phyloP scores from a whole-genome alignment of 1,284 basidiomycete genomes.

The Apiotrichum siamense region DNA sequence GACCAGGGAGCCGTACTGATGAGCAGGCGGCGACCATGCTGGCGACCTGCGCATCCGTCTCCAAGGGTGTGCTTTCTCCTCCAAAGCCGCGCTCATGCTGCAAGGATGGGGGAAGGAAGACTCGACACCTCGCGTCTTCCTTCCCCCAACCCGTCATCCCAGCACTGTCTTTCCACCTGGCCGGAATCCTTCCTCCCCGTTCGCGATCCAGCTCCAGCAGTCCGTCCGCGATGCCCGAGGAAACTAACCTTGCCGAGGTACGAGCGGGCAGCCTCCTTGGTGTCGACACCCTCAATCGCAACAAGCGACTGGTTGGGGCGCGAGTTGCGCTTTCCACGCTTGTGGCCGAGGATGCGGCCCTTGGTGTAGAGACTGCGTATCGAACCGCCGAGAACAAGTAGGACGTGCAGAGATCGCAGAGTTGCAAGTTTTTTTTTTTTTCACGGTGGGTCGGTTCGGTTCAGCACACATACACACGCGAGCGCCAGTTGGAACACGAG shows the following conservation, averaged over 20 bases:
- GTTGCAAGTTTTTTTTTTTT: no score
- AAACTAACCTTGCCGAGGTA: constrained; percentile 91
- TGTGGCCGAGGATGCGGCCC: constrained; percentile 96
- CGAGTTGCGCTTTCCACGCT: constrained; percentile 95
- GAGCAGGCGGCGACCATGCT: no score
- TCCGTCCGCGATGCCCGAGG: background rate
- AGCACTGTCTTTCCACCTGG: background rate
- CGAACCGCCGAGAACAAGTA: background rate
- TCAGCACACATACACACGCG: no score
- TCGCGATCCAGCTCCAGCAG: background rate
- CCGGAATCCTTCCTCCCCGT: background rate
- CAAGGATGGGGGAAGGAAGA: no score
- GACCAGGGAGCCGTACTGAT: background rate
- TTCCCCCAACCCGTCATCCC: background rate
- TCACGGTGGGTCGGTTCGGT: no score
- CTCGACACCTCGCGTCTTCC: no score
- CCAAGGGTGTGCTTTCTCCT: no score
- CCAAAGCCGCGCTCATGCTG: no score
- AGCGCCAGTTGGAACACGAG: background rate
- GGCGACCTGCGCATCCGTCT: no score
- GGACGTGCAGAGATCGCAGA: background rate
- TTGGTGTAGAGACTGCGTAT: constrained; percentile 78
- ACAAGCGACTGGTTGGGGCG: constrained; percentile 92
- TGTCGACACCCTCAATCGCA: constrained; percentile 94
- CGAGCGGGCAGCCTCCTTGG: constrained; percentile 90